These are phyloP conservation scores for Haplosporangium sp. DNA, from an alignment of 371 early-diverging fungal species.

Conservation along the genomic window DNA sequence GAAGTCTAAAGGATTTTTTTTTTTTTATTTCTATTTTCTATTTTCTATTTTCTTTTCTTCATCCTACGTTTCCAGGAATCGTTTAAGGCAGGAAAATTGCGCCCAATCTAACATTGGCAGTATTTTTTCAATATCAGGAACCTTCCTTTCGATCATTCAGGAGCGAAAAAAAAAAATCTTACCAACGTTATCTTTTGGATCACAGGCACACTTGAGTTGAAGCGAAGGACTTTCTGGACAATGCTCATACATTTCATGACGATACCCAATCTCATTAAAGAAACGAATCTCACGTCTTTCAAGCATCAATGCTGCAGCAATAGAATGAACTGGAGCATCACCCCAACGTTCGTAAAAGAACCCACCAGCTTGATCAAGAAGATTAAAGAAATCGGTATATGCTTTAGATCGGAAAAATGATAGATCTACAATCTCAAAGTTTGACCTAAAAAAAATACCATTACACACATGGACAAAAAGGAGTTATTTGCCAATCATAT, in stretches of 20 bases:
- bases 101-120: constrained; percentile 30
- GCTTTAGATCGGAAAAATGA: constrained; percentile 79
- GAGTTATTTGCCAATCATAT: neutral
- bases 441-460: constrained; percentile 55
- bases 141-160: neutral
- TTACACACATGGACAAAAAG: neutral
- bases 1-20: neutral
- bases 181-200: constrained; percentile 57
- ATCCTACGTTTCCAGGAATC: constrained; percentile 43
- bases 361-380: constrained; percentile 83
- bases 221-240: constrained; percentile 73
- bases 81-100: constrained; percentile 44
- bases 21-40: neutral
- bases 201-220: constrained; percentile 66
- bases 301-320: constrained; percentile 88
- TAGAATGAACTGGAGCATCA: constrained; percentile 95
- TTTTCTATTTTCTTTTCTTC: neutral
- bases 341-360: constrained; percentile 98
- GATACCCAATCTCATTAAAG: constrained; percentile 92
- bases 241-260: constrained; percentile 76
- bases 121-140: neutral
- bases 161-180: constrained; percentile 2
- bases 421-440: constrained; percentile 92
- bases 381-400: constrained; percentile 84
- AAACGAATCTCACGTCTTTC: constrained; percentile 86